Evolutionary conservation across 768 basidiomycete species (phyloP).

Genomic region (Lactarius hatsudake): DNA sequence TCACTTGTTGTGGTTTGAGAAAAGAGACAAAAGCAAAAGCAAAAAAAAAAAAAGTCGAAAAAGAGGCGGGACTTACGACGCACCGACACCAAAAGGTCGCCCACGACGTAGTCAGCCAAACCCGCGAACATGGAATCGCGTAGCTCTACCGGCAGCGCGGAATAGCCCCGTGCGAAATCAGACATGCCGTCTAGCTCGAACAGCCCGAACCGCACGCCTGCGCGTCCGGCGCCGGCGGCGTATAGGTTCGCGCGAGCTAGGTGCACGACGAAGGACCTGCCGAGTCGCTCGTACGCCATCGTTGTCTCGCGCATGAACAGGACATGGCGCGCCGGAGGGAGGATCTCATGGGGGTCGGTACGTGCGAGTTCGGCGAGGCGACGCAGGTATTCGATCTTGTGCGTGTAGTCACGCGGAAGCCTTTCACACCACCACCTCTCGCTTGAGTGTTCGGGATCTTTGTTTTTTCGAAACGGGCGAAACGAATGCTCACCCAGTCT

Average conservation of each 20-base stretch:
- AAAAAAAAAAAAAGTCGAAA: neutral
- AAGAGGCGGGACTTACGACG: constrained; percentile 5
- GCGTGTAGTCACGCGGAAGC: neutral
- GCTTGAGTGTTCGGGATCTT: neutral
- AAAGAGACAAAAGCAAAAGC: neutral
- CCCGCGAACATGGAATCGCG: constrained; percentile 5
- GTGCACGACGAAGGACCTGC: constrained; percentile 3
- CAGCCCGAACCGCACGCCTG: neutral
- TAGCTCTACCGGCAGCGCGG: neutral
- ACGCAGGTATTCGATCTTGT: neutral
- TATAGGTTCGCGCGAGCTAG: constrained; percentile 6
- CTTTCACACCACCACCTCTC: neutral
- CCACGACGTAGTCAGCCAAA: constrained; percentile 5
- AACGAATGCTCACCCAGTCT: constrained; percentile 5
- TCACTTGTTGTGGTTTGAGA: neutral
- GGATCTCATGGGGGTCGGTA: neutral
- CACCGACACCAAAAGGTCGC: neutral
- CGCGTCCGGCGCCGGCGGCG: neutral
- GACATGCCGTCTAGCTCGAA: neutral
- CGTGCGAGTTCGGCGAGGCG: constrained; percentile 4
- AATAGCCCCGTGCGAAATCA: constrained; percentile 1
- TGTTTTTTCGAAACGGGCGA: neutral
- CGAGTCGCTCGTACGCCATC: constrained; percentile 6
- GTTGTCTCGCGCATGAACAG: neutral
- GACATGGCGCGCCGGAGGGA: neutral